Base-by-base conservation (phyloP, 805 yeast genomes). In the Kodamaea kaohsiungensis region DNA sequence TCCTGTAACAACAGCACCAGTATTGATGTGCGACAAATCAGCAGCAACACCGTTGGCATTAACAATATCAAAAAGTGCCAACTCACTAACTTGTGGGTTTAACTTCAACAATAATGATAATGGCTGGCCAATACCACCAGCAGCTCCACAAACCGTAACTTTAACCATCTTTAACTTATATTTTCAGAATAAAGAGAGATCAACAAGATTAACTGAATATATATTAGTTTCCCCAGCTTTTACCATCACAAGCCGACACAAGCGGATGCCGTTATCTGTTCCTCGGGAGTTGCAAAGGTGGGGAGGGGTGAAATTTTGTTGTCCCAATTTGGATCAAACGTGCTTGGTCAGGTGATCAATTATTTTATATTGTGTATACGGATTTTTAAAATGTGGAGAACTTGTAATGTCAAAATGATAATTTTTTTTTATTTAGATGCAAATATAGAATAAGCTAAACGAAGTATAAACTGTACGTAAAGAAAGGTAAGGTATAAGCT, bases 51-150 rank as follows among this genome's bases (percentile, higher is more conserved):
- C 80, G 30, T 69, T 61, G 48, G 77, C 80, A 58, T 76, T 76
- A 48, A 74, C 79, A 48, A 76, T 74, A 64, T 76, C 80, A 55
- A 63, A 76, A 39, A 76, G 66, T 7, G 79, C 66, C 54, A 76
- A 68, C 53, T 72, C 75, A 17, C 72, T 63, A 35, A 76, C 76
- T 15, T 65, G 60, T 5, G 71, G 68, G 58, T 76, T 76, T 55
- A 75, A 64, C 59, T 76, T 76, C 56, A 76, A 66, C 48, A 76
- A 67, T 53, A 76, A 66, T 10, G 80, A 76, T 52, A 76, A 70
- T 17, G 80, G 80, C 61, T 76, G 80, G 51, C 80, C 80, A 57
- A 76, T 76, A 47, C 80, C 80, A 52, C 80, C 80, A 50, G 80
- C 80, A 45, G 80, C 80, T 43, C 80, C 80, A 59, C 79, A 76